These are phyloP conservation scores for Dactylellina parvicollis DNA, from an alignment of 2,329 filamentous ascomycete species.

Conservation along the genomic window DNA sequence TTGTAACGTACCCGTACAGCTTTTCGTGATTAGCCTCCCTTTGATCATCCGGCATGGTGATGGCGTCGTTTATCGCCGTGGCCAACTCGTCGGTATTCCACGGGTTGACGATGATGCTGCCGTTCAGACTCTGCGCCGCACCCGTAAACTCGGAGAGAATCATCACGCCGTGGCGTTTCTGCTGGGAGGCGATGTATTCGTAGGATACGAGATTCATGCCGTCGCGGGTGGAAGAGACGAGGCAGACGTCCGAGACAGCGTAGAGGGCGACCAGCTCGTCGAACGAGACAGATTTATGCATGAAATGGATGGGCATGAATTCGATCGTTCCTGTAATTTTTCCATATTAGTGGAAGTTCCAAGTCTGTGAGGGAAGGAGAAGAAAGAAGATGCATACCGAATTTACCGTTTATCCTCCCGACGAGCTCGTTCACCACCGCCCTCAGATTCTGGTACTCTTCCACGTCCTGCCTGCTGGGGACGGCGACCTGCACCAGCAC, in stretches of 20 bases:
- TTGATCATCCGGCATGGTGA: conserved; percentile 93
- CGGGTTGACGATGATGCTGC: conserved; percentile 92
- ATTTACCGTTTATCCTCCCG: conserved; percentile 94
- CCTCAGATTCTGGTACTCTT: conserved; percentile 95
- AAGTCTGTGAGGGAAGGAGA: neutral
- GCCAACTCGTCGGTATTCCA: conserved; percentile 98
- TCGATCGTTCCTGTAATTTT: conserved; percentile 77
- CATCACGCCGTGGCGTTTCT: conserved; percentile 88
- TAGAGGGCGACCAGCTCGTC: conserved; percentile 78
- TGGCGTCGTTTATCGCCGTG: conserved; percentile 92
- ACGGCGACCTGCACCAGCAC: conserved; percentile 96
- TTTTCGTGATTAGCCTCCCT: conserved; percentile 88
- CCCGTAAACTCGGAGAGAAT: conserved; percentile 97
- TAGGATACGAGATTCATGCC: conserved; percentile 99
- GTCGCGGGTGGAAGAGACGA: conserved; percentile 68
- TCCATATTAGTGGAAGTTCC: conserved; percentile 54
- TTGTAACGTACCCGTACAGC: conserved; percentile 92
- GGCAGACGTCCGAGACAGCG: conserved; percentile 58
- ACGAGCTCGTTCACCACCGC: conserved; percentile 97
- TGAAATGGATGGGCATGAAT: conserved; percentile 98
- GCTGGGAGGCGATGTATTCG: conserved; percentile 95
- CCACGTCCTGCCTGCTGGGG: conserved; percentile 91
- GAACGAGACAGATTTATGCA: conserved; percentile 94
- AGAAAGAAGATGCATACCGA: conserved; percentile 66
- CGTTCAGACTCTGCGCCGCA: conserved; percentile 92